Percentiles rank a stretch among this genome's conserved stretches.
These are phyloP conservation scores for Podospora didyma DNA, from an alignment of 495 filamentous ascomycete genomes.

Conservation along the genomic window DNA sequence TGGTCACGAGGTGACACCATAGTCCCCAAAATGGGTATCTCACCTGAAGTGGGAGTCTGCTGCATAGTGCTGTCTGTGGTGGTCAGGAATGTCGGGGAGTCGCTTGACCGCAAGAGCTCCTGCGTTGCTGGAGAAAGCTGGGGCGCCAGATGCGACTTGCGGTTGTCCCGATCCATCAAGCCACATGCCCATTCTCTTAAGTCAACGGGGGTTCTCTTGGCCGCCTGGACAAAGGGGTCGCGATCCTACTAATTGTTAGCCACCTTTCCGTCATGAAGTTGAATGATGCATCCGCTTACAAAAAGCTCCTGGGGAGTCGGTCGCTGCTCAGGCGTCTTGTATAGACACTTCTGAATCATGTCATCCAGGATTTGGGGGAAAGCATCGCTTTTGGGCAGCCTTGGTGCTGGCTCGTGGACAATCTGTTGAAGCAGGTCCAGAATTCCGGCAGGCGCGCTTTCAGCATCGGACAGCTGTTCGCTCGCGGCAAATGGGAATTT, in stretches of 20 bases:
- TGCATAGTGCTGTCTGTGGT: constrained; percentile 32
- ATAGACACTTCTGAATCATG: constrained; percentile 92
- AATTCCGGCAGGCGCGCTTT: constrained; percentile 85
- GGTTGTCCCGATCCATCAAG: constrained; percentile 86
- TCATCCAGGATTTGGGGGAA: constrained; percentile 93
- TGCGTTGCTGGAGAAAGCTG: constrained; percentile 57
- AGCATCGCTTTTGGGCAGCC: constrained; percentile 90
- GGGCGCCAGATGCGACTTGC: constrained; percentile 82
- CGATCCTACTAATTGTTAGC: constrained; percentile 58
- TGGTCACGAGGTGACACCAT: constrained; percentile 37
- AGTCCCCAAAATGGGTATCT: constrained; percentile 60
- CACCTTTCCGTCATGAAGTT: neutral
- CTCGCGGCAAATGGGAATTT: constrained; percentile 88
- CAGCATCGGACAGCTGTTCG: constrained; percentile 59
- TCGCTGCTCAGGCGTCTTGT: constrained; percentile 79
- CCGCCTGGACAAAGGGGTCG: constrained; percentile 89
- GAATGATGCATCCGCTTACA: constrained; percentile 38
- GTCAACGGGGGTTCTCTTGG: constrained; percentile 89
- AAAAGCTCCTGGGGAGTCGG: constrained; percentile 88
- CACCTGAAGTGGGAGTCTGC: constrained; percentile 59
- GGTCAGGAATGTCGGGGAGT: constrained; percentile 40
- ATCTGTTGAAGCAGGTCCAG: constrained; percentile 95
- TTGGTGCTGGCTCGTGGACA: constrained; percentile 91
- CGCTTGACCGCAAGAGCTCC: constrained; percentile 51
- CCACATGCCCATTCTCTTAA: constrained; percentile 84